phyloP scores from a whole-genome alignment of 2,329 filamentous ascomycete genomes.

The Fusarium aywerte region DNA sequence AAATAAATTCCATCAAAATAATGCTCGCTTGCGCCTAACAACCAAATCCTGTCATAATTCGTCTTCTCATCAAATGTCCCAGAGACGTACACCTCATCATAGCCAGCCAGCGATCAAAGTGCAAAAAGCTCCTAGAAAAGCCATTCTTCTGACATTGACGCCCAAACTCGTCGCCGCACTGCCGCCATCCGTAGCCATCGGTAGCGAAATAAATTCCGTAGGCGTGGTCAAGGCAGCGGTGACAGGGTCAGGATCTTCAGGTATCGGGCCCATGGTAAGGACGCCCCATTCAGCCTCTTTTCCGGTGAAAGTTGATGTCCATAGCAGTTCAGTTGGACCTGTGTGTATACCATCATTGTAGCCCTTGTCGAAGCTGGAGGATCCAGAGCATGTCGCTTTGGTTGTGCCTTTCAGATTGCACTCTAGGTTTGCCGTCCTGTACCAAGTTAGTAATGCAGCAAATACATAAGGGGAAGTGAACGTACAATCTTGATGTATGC shows the following conservation, averaged over 20 bases:
- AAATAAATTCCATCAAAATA: neutral
- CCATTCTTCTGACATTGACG: neutral
- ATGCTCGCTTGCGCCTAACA: slow-evolving; percentile 5
- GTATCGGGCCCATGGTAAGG: slow-evolving; percentile 56
- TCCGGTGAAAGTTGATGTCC: slow-evolving; percentile 58
- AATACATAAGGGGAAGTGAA: neutral
- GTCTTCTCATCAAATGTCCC: slow-evolving; percentile 4
- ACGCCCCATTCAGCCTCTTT: slow-evolving; percentile 57
- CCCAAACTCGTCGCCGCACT: neutral
- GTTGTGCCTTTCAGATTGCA: slow-evolving; percentile 57
- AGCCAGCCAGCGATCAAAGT: slow-evolving; percentile 11
- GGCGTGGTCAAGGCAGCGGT: slow-evolving; percentile 40
- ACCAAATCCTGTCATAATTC: slow-evolving; percentile 6
- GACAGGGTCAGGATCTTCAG: slow-evolving; percentile 46
- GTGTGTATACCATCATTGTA: slow-evolving; percentile 54
- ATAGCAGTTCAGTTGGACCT: slow-evolving; percentile 57
- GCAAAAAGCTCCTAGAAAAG: slow-evolving; percentile 13
- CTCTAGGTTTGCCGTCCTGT: slow-evolving; percentile 57
- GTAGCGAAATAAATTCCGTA: slow-evolving; percentile 28
- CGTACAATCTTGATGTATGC: slow-evolving; percentile 57
- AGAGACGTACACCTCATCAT: no score
- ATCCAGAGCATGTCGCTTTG: slow-evolving; percentile 60
- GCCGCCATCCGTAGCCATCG: slow-evolving; percentile 28
- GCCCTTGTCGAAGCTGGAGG: slow-evolving; percentile 56
- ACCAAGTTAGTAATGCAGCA: slow-evolving; percentile 6